Evolutionary conservation across 257 asterid species (phyloP), one percentile per base, ranked within the genome.

Genomic region (Knoxia roxburghii): DNA sequence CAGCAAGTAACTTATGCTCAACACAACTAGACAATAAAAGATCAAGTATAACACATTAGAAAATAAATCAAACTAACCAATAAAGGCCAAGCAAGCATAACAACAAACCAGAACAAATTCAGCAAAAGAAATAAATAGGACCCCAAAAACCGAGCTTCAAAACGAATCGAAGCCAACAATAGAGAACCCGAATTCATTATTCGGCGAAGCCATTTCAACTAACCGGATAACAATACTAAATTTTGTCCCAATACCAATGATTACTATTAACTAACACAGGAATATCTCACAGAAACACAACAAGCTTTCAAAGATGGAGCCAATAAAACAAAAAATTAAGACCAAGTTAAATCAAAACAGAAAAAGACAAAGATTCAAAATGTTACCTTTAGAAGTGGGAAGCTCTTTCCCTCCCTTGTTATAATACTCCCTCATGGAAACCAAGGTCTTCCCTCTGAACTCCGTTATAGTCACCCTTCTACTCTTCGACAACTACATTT

Each of bases 401-500:
- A 85, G 89, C 78, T 90, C 99, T 79, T 87, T 94, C 81, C 91
- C 97, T 63, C 76, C 95, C 77, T 79, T 87, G 53, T 65, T 80
- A 85, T 90, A 94, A 73, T 82, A 90, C 85, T 94, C 97, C 79
- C 99, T 84, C 41, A 94, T 84, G 0, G 99, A 90, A 55, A 94
- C 83, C 85, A 84, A 83, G 70, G 86, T 88, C 83, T 73, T 94
- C 46, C 96, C 99, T 82, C 70, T 90, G 66, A 90, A 94, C 37
- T 94, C 96, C 29, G 99, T 85, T 12, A 94, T 62, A 26, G 96
- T 87, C 84, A 94, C 99, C 78, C 95, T 85, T 78, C 99, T 90
- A 84, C 73, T 94, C 65, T 83, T 80, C 0, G 91, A 77, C 72
- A 94, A 68, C 99, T 90, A 57, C 60, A 69, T 8, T 4, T 3